Percentiles rank a stretch among this genome's conserved stretches.
These are phyloP conservation scores for Eimeria zaria DNA, from an alignment of 169 alveolate species.

Conservation along the genomic window DNA sequence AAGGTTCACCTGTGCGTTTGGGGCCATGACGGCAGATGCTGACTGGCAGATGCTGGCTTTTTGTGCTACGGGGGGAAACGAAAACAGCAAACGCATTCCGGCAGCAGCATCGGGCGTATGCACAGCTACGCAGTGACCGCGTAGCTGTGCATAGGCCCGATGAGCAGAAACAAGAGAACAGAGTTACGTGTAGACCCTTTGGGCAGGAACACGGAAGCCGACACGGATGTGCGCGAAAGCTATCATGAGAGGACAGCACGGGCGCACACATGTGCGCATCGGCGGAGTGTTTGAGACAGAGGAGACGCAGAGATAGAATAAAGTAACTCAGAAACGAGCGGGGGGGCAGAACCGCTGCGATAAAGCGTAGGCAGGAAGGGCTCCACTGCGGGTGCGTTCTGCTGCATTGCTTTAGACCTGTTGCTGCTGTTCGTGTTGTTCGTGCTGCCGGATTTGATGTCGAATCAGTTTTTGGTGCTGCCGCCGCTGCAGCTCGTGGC, in stretches of 20 bases:
- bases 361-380: not conserved
- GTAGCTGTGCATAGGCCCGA: not conserved
- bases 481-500: constrained; percentile 24
- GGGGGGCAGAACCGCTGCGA: not conserved
- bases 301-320: not conserved
- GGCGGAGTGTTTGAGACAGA: not conserved
- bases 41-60: not conserved
- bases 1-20: not conserved
- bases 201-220: too few relatives aligned
- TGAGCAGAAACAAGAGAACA: not conserved
- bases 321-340: not conserved
- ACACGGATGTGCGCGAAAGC: too few relatives aligned
- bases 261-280: not conserved
- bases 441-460: constrained; percentile 55
- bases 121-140: too few relatives aligned
- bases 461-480: constrained; percentile 19
- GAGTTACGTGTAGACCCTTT: not conserved
- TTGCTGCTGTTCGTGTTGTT: not conserved
- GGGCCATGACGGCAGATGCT: not conserved
- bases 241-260: not conserved
- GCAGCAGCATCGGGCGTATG: too few relatives aligned
- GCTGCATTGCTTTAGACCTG: not conserved
- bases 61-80: not conserved
- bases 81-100: not conserved
- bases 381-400: not conserved